These are phyloP conservation scores for Scheffersomyces cryptocercus DNA, from an alignment of 1,139 yeast species.

Conservation along the genomic window DNA sequence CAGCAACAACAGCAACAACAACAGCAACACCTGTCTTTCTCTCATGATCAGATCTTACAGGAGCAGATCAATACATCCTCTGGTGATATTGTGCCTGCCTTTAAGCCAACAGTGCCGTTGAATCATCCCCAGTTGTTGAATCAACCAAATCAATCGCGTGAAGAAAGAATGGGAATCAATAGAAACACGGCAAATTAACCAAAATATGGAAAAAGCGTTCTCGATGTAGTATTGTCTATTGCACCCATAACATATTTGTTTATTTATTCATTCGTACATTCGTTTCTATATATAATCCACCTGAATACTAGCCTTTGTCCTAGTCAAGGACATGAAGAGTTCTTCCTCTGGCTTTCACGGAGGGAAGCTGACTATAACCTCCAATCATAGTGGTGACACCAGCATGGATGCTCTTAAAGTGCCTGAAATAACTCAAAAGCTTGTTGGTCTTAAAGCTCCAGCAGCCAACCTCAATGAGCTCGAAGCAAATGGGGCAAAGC, in stretches of 20 bases:
- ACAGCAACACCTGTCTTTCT: conserved; percentile 4
- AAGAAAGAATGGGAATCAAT: conserved; percentile 11
- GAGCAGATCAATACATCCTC: conserved; percentile 7
- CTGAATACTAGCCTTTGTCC: background rate
- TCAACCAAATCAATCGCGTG: conserved; percentile 4
- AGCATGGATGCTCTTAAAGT: conserved; percentile 14
- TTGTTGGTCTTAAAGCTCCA: conserved; percentile 20
- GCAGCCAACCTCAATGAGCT: conserved; percentile 18
- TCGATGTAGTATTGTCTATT: too few relatives aligned
- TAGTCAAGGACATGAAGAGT: conserved; percentile 9
- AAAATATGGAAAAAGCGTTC: too few relatives aligned
- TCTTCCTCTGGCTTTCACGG: conserved; percentile 9
- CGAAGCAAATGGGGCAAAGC: conserved; percentile 18
- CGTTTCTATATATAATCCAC: too few relatives aligned
- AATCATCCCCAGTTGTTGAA: background rate
- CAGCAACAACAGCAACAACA: background rate
- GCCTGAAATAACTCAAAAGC: conserved; percentile 20
- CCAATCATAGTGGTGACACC: conserved; percentile 2
- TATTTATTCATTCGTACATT: too few relatives aligned
- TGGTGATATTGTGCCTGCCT: conserved; percentile 3
- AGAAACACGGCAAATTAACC: too few relatives aligned
- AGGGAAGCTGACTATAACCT: conserved; percentile 4
- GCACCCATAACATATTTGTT: too few relatives aligned
- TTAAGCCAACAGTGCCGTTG: conserved; percentile 1
- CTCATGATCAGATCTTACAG: conserved; percentile 6